Percentiles rank a stretch among this genome's conserved stretches.
Evolutionary conservation across 805 yeast species (phyloP).

Genomic region (Kuraishia cidri): DNA sequence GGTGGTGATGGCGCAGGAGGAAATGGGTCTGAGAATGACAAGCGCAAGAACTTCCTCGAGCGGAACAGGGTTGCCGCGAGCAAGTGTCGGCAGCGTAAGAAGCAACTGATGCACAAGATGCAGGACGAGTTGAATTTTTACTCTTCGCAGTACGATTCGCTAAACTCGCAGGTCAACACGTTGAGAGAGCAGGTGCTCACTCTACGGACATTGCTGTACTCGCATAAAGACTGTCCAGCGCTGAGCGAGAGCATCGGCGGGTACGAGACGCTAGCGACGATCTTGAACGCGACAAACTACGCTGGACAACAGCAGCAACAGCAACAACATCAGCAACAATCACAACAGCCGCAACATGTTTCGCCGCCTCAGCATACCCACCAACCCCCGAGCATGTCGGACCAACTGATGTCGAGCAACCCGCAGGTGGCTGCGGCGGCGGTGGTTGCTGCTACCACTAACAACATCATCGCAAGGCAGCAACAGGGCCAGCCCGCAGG

Average conservation of each 20-base stretch:
- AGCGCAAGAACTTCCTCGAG: slow-evolving; percentile 76
- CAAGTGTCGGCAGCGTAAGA: slow-evolving; percentile 93
- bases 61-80: slow-evolving; percentile 94
- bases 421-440: slow-evolving; percentile 16
- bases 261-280: slow-evolving; percentile 29
- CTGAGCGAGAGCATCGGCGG: slow-evolving; percentile 37
- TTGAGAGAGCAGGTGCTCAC: slow-evolving; percentile 49
- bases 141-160: slow-evolving; percentile 58
- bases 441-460: slow-evolving; percentile 16
- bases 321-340: not conserved
- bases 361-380: not conserved
- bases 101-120: slow-evolving; percentile 76
- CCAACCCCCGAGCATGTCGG: not conserved
- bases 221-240: slow-evolving; percentile 41
- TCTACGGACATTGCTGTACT: slow-evolving; percentile 34
- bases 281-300: slow-evolving; percentile 22
- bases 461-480: slow-evolving; percentile 12
- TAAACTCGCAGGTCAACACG: slow-evolving; percentile 48
- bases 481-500: slow-evolving; percentile 3
- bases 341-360: not conserved
- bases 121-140: slow-evolving; percentile 70
- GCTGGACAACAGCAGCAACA: slow-evolving; percentile 9
- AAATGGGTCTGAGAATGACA: slow-evolving; percentile 60
- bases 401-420: not conserved
- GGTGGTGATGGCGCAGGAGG: no score